These are phyloP conservation scores for Triadica sebifera DNA, from an alignment of 345 rosid species.

Conservation along the genomic window DNA sequence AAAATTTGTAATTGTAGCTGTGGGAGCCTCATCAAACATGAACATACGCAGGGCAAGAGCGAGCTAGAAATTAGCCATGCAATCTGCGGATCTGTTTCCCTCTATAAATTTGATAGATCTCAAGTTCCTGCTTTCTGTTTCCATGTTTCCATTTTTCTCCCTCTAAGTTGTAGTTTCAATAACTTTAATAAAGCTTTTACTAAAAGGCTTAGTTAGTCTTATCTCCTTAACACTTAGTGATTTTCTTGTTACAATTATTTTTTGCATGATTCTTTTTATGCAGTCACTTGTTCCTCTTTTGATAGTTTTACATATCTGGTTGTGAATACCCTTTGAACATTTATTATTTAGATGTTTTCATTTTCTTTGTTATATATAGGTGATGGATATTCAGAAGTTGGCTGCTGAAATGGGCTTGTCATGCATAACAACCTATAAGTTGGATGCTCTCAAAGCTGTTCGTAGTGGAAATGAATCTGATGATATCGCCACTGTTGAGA, in stretches of 20 bases:
- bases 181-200: neutral
- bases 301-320: too few relatives aligned
- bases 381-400: conserved; percentile 69
- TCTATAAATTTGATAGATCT: too few relatives aligned
- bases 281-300: neutral
- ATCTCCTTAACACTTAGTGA: neutral
- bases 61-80: too few relatives aligned
- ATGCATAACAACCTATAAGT: conserved; percentile 72
- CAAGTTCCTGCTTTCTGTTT: too few relatives aligned
- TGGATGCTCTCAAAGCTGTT: conserved; percentile 92
- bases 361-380: conserved; percentile 36
- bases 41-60: too few relatives aligned
- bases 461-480: conserved; percentile 40
- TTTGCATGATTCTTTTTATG: neutral
- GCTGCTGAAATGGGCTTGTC: conserved; percentile 84
- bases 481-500: conserved; percentile 29
- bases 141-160: too few relatives aligned
- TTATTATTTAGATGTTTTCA: neutral
- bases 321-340: neutral
- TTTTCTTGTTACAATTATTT: neutral
- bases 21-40: too few relatives aligned
- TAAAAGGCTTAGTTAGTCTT: neutral
- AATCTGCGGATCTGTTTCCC: too few relatives aligned
- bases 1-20: too few relatives aligned
- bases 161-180: too few relatives aligned